Evolutionary conservation across 2,329 filamentous ascomycete genomes (phyloP).

Genomic region (Chalaropsis ovoidea): DNA sequence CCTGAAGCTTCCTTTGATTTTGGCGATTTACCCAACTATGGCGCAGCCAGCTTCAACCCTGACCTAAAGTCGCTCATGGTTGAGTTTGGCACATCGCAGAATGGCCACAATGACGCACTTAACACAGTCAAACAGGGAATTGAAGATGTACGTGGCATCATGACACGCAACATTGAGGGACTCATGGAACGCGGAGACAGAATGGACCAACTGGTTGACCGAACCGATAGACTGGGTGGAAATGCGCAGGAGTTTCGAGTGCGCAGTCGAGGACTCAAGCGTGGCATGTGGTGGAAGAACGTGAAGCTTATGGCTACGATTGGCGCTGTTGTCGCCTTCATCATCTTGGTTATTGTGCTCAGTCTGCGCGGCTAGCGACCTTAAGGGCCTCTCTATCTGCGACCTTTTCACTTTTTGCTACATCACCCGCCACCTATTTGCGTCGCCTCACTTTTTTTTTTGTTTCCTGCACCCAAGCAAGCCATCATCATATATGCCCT

Average conservation of each 20-base stretch:
- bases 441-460: not conserved
- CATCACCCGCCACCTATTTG: not conserved
- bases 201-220: conserved; percentile 88
- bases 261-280: conserved; percentile 71
- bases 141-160: conserved; percentile 81
- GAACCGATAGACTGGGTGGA: conserved; percentile 84
- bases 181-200: conserved; percentile 83
- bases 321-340: conserved; percentile 50
- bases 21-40: conserved; percentile 71
- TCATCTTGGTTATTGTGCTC: conserved; percentile 50
- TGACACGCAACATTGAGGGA: conserved; percentile 91
- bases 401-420: not conserved
- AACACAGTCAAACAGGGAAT: conserved; percentile 79
- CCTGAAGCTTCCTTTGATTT: conserved; percentile 59
- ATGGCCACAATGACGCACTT: conserved; percentile 70
- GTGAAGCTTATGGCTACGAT: conserved; percentile 69
- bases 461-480: not conserved
- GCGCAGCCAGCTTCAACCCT: conserved; percentile 76
- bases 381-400: not conserved
- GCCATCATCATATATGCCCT: not conserved
- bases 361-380: conserved; percentile 29
- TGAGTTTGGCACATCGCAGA: conserved; percentile 69
- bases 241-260: conserved; percentile 86
- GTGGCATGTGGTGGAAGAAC: conserved; percentile 99
- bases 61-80: conserved; percentile 69